Evolutionary conservation across 495 filamentous ascomycete genomes (phyloP).

Genomic region (Amphirosellinia nigrospora): DNA sequence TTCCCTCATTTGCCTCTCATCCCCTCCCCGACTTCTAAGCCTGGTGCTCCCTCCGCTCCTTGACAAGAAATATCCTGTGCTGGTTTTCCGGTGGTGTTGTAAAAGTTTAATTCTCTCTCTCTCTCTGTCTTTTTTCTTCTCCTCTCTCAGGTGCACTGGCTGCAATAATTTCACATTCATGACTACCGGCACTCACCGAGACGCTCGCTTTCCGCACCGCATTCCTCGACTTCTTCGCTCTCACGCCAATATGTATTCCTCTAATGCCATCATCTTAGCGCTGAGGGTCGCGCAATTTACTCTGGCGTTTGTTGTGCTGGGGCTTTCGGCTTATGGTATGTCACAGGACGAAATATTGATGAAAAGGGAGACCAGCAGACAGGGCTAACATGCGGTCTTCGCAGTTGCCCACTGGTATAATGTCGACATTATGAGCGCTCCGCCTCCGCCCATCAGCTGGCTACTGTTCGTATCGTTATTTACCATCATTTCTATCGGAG

Average conservation of each 20-base stretch:
- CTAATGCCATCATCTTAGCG: slow-evolving; percentile 35
- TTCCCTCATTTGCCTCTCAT: slow-evolving; percentile 30
- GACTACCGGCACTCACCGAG: slow-evolving; percentile 35
- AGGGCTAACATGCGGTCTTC: slow-evolving; percentile 10
- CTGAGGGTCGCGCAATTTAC: slow-evolving; percentile 60
- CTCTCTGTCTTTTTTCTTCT: slow-evolving; percentile 31
- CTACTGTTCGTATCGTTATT: slow-evolving; percentile 71
- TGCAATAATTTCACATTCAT: slow-evolving; percentile 31
- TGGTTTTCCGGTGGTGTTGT: background rate
- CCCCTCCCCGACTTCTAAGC: slow-evolving; percentile 30
- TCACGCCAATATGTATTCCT: slow-evolving; percentile 31
- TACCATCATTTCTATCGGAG: slow-evolving; percentile 68
- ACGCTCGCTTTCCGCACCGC: slow-evolving; percentile 38
- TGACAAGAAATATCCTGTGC: slow-evolving; percentile 21
- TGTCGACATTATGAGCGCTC: slow-evolving; percentile 47
- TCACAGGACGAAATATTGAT: background rate
- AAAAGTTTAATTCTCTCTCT: slow-evolving; percentile 22
- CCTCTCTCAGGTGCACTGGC: slow-evolving; percentile 31
- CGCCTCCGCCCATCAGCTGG: slow-evolving; percentile 71
- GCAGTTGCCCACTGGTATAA: slow-evolving; percentile 60
- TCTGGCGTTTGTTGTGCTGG: slow-evolving; percentile 70
- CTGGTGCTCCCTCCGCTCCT: slow-evolving; percentile 34
- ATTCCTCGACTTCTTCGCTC: slow-evolving; percentile 25
- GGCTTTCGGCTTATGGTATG: slow-evolving; percentile 73
- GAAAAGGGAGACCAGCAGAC: background rate